Evolutionary conservation across 257 asterid species (phyloP), one percentile per base, ranked within the genome.

Genomic region (Solanum virginianum): DNA sequence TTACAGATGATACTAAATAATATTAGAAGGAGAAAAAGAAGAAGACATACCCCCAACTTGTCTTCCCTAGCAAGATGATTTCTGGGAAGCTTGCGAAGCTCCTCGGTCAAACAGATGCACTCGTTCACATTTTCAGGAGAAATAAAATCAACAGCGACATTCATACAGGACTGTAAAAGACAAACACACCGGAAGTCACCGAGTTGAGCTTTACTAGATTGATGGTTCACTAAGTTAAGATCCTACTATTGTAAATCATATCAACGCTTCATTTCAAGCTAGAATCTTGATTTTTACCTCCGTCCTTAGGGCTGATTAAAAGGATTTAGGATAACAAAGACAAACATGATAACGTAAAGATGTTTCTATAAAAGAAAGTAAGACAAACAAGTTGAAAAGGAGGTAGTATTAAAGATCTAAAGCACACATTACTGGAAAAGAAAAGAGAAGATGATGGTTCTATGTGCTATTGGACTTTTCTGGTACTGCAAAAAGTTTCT

Each of bases 131-230:
- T 91, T 85, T 91, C 92, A 66, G 93, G 90, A 1, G 92, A 91
- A 57, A 89, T 89, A 54, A 91, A 91, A 82, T 88, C 91, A 60
- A 86, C 84, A 10, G 91, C 86, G 11, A 90, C 91, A 49, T 90
- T 88, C 32, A 86, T 90, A 89, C 88, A 91, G 4, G 92, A 88
- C 92, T 91, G 90, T 43, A 17, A 47, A 71, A 57, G 32, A 32
- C 8, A 43, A 72, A 55, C 49, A 83, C 3, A 7, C 36, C 15
- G 14, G 65, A 51, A 36, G 65, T 43, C 56, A 41, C 51, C 22
- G 36, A 60, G 75, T 77, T 49, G 57, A 82, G 41, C 10, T 20
- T 49, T 5, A 66, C 59, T 68, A 49, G 17, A 57, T 39, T 53
- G 20, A 49, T 29, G 45, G 75, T 12, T 41, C 22, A 47, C 53